Evolutionary conservation across 192 early-diverging fungal species (phyloP), one percentile per base, ranked within the genome.

Genomic region (Coemansia sp.): DNA sequence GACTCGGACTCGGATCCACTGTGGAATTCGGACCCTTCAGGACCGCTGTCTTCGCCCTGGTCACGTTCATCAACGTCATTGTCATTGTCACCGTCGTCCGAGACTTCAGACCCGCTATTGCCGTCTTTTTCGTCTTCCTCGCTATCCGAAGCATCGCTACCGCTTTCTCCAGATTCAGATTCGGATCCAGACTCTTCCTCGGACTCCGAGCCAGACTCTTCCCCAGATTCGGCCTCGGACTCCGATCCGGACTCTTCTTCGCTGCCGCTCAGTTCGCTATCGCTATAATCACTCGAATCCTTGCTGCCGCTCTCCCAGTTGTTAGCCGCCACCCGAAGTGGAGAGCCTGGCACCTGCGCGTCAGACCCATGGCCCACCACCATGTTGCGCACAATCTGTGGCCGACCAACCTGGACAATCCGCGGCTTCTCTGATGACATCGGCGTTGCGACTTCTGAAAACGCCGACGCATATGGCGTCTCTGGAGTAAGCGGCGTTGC

Each of bases 301-400:
- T 58, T 40, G 14, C 17, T 36, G 12, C 69, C 73, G 59, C 73
- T 79, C 38, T 67, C 71, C 76, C 76, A 79, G 49, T 68, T 67
- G 42, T 67, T 68, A 30, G 56, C 33, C 14, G 57, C 60, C 18
- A 66, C 63, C 14, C 64, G 63, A 56, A 64, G 61, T 6, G 71
- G 76, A 28, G 76, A 69, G 54, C 63, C 60, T 25, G 64, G 62
- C 11, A 36, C 17, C 45, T 55, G 51, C 11, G 30, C 2, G 18
- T 76, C 64, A 11, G 28, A 40, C 18, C 22, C 48, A 49, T 22
- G 38, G 32, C 49, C 63, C 5, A 57, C 18, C 11, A 62, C 75
- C 4, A 72, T 16, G 4, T 63, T 38, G 45, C 67, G 71, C 6
- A 55, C 48, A 4, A 62, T 34, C 64, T 69, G 67, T 16, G 71